Conservation (phyloP, 1,284 basidiomycete genomes). For the Porodaedalea pini region DNA sequence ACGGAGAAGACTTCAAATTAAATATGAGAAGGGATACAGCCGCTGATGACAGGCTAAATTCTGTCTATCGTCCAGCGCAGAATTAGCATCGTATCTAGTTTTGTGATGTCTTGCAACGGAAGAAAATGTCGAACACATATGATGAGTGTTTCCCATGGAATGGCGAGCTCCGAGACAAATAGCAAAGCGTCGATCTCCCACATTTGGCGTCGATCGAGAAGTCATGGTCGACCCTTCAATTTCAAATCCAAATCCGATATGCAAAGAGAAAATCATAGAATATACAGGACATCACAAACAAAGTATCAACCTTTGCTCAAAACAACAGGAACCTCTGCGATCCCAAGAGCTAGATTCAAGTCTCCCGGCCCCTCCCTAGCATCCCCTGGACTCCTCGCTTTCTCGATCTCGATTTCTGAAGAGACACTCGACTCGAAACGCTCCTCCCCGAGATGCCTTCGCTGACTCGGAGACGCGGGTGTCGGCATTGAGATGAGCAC, state of each 20-base stretch:
- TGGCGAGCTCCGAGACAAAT: no score
- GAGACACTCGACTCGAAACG: not conserved
- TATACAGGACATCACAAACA: not conserved
- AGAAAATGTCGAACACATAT: no score
- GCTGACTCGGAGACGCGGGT: not conserved
- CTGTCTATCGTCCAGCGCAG: no score
- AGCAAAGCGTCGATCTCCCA: no score
- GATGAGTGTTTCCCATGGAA: no score
- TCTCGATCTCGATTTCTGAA: not conserved
- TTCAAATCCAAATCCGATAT: not conserved
- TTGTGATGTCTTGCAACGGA: no score
- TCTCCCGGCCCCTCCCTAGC: not conserved
- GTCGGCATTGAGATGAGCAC: constrained; percentile 12
- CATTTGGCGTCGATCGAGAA: no score
- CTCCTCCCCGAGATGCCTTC: not conserved
- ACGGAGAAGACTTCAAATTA: no score
- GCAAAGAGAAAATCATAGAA: not conserved
- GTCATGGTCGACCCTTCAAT: no score
- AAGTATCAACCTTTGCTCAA: not conserved
- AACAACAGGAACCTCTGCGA: constrained; percentile 1
- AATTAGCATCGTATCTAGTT: no score
- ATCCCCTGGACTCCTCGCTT: not conserved
- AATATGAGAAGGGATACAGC: no score
- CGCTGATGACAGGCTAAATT: no score
- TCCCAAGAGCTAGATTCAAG: not conserved